These are phyloP conservation scores for Picochlorum sp. DNA, from an alignment of 139 green algal genomes.

Conservation along the genomic window DNA sequence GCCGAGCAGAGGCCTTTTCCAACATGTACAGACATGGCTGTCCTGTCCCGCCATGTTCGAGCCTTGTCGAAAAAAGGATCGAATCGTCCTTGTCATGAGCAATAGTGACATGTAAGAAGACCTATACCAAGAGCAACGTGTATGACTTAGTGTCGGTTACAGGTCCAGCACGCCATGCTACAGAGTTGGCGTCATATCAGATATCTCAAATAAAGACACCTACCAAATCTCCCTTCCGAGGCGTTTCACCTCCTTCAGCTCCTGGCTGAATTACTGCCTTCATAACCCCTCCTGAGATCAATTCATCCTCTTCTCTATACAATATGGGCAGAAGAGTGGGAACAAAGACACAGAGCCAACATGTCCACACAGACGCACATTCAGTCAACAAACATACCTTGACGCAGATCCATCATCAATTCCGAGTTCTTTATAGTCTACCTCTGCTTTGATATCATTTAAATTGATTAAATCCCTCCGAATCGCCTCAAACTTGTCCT, in stretches of 20 bases:
- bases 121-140: neutral
- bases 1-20: slow-evolving; percentile 38
- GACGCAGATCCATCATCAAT: neutral
- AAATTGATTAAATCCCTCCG: neutral
- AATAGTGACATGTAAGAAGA: slow-evolving; percentile 26
- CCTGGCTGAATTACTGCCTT: slow-evolving; percentile 23
- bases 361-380: too few relatives aligned
- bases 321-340: too few relatives aligned
- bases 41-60: slow-evolving; percentile 47
- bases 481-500: neutral
- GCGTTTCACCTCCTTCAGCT: slow-evolving; percentile 1
- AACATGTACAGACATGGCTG: slow-evolving; percentile 53
- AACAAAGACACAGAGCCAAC: too few relatives aligned
- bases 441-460: slow-evolving; percentile 2
- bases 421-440: slow-evolving; percentile 4
- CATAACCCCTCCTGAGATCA: slow-evolving; percentile 18
- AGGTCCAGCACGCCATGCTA: neutral
- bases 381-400: neutral
- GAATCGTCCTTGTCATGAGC: slow-evolving; percentile 14
- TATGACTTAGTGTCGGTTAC: too few relatives aligned
- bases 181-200: neutral
- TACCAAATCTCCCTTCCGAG: slow-evolving; percentile 23
- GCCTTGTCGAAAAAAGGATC: slow-evolving; percentile 43
- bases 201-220: neutral
- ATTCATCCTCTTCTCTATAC: slow-evolving; percentile 22